A percentile compares a stretch with the other conserved stretches of the same genome.
Conservation (phyloP, 768 basidiomycete species). For the Russula virescens region DNA sequence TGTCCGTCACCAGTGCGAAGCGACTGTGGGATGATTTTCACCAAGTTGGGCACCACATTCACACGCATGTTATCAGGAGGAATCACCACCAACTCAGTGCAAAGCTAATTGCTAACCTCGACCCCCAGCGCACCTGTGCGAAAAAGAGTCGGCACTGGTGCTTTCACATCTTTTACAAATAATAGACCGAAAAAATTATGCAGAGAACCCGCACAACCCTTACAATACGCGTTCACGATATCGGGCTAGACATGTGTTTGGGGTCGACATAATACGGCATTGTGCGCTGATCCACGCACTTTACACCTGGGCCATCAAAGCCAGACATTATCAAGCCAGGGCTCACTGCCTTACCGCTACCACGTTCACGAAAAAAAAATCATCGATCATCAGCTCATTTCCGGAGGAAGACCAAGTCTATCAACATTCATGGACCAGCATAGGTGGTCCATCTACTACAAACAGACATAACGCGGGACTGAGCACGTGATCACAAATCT, state of each 20-base stretch:
- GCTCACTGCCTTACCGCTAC: slow-evolving; percentile 19
- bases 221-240: background rate
- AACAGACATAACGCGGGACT: too few relatives aligned
- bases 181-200: background rate
- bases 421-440: too few relatives aligned
- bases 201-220: slow-evolving; percentile 15
- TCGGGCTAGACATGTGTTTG: background rate
- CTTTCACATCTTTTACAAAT: slow-evolving; percentile 11
- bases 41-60: too few relatives aligned
- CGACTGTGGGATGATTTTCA: too few relatives aligned
- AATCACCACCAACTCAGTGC: too few relatives aligned
- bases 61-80: too few relatives aligned
- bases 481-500: slow-evolving; percentile 12
- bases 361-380: slow-evolving; percentile 19
- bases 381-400: background rate
- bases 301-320: slow-evolving; percentile 11
- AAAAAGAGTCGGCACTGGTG: slow-evolving; percentile 5
- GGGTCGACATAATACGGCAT: slow-evolving; percentile 1
- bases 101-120: too few relatives aligned
- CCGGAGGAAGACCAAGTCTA: too few relatives aligned
- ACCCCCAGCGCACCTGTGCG: background rate
- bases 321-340: background rate
- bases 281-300: slow-evolving; percentile 21
- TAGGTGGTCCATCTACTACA: too few relatives aligned
- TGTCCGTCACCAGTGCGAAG: too few relatives aligned